Evolutionary conservation across 2,329 filamentous ascomycete genomes (phyloP), one percentile per base, ranked within the genome.

Genomic region (Claviceps capensis): DNA sequence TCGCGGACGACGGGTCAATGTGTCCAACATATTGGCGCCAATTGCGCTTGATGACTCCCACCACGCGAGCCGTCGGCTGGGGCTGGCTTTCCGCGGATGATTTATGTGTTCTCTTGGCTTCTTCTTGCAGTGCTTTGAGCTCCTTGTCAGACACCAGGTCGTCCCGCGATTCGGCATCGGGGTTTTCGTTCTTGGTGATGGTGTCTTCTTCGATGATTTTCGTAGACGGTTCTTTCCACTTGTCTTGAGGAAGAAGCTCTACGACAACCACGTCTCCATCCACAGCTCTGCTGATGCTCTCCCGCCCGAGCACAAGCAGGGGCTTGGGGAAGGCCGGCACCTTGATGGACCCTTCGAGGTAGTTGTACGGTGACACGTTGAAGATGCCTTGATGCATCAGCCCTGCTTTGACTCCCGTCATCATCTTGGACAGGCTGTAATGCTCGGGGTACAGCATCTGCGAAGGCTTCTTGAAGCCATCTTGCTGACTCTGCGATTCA

Each of bases 21-120:
- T 96, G 90, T 2, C 93, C 93, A 55, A 98, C 93, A 60, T 96
- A 97, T 67, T 97, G 94, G 55, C 93, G 80, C 93, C 93, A 98
- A 67, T 97, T 97, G 50, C 93, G 82, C 70, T 95, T 96, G 64
- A 95, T 81, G 23, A 97, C 77, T 47, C 93, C 93, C 6, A 97
- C 88, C 13, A 98, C 86, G 64, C 80, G 87, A 26, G 91, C 93
- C 6, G 93, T 97, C 6, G 93, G 93, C 61, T 96, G 89, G 2
- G 88, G 81, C 48, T 82, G 81, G 45, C 83, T 84, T 67, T 96
- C 89, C 0, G 78, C 77, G 51, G 74, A 81, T 62, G 85, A 83
- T 50, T 82, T 85, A 60, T 97, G 91, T 0, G 83, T 85, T 63
- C 83, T 85, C 70, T 85, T 93, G 34, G 91, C 93, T 65, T 95